Evolutionary conservation across 164 flowering plant genomes (phyloP).

Genomic region (Vitis rotundifolia): DNA sequence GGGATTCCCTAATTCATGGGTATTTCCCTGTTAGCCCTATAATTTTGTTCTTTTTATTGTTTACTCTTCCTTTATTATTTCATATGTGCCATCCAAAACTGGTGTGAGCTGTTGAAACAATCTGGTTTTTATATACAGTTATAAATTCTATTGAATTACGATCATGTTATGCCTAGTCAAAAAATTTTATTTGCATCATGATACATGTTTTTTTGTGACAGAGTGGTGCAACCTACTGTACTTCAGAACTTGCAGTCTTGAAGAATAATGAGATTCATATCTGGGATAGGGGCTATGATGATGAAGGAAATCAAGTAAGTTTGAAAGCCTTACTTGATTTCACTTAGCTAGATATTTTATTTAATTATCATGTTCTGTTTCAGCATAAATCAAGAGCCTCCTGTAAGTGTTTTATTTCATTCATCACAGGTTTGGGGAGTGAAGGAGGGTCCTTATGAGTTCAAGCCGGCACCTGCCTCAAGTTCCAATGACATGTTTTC

Average conservation of each 20-base stretch:
- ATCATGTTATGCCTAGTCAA: no score
- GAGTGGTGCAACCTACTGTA: constrained; percentile 88
- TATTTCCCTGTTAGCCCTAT: constrained; percentile 21
- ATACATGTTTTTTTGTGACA: constrained; percentile 22
- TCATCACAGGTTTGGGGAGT: constrained; percentile 88
- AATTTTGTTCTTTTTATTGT: neutral
- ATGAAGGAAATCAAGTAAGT: constrained; percentile 91
- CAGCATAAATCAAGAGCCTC: neutral
- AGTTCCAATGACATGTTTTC: constrained; percentile 57
- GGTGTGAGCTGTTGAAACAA: no score
- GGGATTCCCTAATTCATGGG: constrained; percentile 98
- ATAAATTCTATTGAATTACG: no score
- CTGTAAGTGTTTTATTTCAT: constrained; percentile 3
- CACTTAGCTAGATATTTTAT: neutral
- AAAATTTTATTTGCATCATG: neutral
- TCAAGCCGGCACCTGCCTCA: constrained; percentile 81
- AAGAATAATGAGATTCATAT: constrained; percentile 80
- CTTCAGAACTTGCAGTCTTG: constrained; percentile 78
- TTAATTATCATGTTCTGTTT: neutral
- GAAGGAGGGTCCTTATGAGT: constrained; percentile 89
- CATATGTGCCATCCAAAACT: neutral
- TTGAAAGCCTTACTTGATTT: neutral
- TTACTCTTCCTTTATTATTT: neutral
- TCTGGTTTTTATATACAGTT: no score
- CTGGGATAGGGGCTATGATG: constrained; percentile 92